Base-by-base conservation (phyloP, 2,329 filamentous ascomycete species). In the Paecilomyces variotii region DNA sequence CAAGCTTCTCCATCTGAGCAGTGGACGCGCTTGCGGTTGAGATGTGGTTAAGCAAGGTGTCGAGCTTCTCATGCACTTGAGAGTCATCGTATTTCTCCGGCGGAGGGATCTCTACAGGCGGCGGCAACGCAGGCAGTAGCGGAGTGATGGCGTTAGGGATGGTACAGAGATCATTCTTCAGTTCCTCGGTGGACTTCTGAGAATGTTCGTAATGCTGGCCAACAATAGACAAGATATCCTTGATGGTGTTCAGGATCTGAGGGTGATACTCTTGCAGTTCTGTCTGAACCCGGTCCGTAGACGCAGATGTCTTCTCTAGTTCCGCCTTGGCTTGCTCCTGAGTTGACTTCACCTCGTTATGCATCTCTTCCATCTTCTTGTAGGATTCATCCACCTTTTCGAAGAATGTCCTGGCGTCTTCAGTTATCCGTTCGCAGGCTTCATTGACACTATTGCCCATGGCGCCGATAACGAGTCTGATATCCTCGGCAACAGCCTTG, bases 201-300 rank as follows among this genome's bases (percentile, higher is more conserved):
- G 91, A 89, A 69, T 96, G 90, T 65, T 96, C 91, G 67, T 89
- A 96, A 71, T 97, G 92, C 70, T 95, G 85, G 26, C 86, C 88
- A 57, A 96, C 89, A 26, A 95, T 81, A 6, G 85, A 80, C 45
- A 95, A 81, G n/a, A 97, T 86, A 67, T 97, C 90, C 66, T 91
- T 88, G 63, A 99, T 84, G 0, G 89, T 85, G 56, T 93, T 87
- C 59, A 97, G 83, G 64, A 97, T 89, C 75, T 95, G 89, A 1
- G 94, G 94, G 65, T 97, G 88, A 63, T 88, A 88, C 71, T 97
- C 91, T 7, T 83, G 84, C 30, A 96, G 82, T 59, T 94, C 86
- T 60, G 83, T 87, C 68, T 95, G 89, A 1, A 97, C 79, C 26
- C 85, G 86, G 64, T 89, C 87, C 14, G 96, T 86, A 6, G 84